These are phyloP conservation scores for Aspergillus bertholletiae DNA, from an alignment of 495 filamentous ascomycete species.

Conservation along the genomic window DNA sequence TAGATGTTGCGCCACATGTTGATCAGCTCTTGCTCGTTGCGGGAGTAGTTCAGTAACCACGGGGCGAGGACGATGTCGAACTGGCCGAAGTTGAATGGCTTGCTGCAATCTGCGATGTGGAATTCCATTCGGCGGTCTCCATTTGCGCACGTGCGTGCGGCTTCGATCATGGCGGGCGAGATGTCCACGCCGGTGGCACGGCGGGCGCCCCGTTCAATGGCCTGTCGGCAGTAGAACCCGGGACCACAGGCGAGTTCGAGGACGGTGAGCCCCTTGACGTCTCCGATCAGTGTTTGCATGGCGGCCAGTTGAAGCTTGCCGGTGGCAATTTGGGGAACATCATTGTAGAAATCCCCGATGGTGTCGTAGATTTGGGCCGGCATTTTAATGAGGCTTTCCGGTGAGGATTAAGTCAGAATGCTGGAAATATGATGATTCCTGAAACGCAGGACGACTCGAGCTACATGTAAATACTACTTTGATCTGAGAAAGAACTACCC, in stretches of 20 bases:
- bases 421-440: too few species aligned
- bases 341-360: conserved; percentile 5
- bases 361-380: too few species aligned
- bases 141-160: neutral
- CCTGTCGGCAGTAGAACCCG: neutral
- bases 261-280: neutral
- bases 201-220: conserved; percentile 3
- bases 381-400: too few species aligned
- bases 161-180: neutral
- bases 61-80: too few species aligned
- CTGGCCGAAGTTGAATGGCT: neutral
- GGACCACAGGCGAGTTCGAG: conserved; percentile 3
- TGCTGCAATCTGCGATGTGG: conserved; percentile 3
- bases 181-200: conserved; percentile 1
- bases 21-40: neutral
- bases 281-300: neutral
- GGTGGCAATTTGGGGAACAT: neutral
- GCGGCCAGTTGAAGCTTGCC: neutral
- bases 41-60: too few species aligned
- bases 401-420: too few species aligned
- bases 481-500: too few species aligned
- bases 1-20: conserved; percentile 5
- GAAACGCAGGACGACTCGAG: too few species aligned
- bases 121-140: neutral
- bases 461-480: too few species aligned